These are phyloP conservation scores for Taiwanofungus camphoratus DNA, from an alignment of 1,284 basidiomycete genomes.

Conservation along the genomic window DNA sequence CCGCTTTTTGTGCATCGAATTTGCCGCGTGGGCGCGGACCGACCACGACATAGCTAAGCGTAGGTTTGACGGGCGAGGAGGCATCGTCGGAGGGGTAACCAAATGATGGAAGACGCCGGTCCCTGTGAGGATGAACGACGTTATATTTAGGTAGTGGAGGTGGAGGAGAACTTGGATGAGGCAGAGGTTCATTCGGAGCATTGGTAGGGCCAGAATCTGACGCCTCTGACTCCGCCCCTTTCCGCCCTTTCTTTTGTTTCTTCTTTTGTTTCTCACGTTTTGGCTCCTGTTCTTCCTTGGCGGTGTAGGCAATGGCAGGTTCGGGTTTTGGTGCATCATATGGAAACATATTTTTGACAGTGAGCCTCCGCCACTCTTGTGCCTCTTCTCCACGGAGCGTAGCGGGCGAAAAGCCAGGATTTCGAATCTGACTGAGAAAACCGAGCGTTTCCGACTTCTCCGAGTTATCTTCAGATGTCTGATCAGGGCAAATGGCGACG, in stretches of 20 bases:
- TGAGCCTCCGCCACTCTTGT: slow-evolving; percentile 44
- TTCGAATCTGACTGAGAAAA: neutral
- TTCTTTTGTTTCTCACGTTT: slow-evolving; percentile 5
- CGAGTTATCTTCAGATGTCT: neutral
- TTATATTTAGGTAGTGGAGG: neutral
- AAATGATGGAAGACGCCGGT: slow-evolving; percentile 3
- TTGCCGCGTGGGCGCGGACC: slow-evolving; percentile 82
- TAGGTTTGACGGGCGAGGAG: slow-evolving; percentile 20
- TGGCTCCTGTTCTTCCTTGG: slow-evolving; percentile 7
- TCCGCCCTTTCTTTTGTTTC: slow-evolving; percentile 1
- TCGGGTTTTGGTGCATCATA: slow-evolving; percentile 14
- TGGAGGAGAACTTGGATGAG: no score
- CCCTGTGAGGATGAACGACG: neutral
- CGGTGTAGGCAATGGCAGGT: neutral
- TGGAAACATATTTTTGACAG: slow-evolving; percentile 58
- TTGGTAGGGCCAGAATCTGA: no score
- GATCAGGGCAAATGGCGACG: slow-evolving; percentile 18
- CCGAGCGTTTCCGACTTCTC: neutral
- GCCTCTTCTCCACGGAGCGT: slow-evolving; percentile 35
- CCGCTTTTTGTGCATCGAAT: slow-evolving; percentile 71
- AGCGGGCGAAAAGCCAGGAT: slow-evolving; percentile 32
- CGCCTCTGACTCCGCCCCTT: neutral
- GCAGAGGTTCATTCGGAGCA: no score
- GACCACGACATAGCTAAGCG: slow-evolving; percentile 67
- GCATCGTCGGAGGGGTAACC: neutral